Conservation (phyloP, 768 basidiomycete species). For the Serpula lacrymans region DNA sequence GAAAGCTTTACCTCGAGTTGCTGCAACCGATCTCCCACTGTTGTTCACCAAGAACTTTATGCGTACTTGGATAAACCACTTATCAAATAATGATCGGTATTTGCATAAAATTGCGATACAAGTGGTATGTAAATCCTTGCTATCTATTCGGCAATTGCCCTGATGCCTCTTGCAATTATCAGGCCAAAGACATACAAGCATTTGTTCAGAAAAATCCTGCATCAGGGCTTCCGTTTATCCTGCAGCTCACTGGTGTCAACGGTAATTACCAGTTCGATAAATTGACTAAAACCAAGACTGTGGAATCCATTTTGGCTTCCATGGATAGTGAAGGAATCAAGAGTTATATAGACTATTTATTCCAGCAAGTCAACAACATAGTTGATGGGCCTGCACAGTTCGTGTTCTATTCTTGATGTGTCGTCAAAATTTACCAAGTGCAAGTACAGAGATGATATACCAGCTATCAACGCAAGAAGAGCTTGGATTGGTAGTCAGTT, state of each 20-base stretch:
- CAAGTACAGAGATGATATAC: constrained; percentile 12
- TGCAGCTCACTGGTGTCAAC: constrained; percentile 79
- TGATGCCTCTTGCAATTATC: constrained; percentile 4
- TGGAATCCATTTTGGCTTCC: constrained; percentile 76
- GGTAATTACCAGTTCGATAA: constrained; percentile 89
- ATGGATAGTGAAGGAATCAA: constrained; percentile 74
- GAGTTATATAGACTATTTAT: constrained; percentile 70
- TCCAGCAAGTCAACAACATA: constrained; percentile 58
- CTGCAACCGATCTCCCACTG: constrained; percentile 68
- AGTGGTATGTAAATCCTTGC: constrained; percentile 49
- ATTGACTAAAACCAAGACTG: constrained; percentile 88
- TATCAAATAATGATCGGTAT: constrained; percentile 84
- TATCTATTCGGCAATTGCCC: neutral
- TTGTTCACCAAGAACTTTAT: constrained; percentile 94
- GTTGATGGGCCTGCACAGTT: constrained; percentile 41
- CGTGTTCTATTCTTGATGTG: constrained; percentile 11
- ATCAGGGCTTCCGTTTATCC: constrained; percentile 79
- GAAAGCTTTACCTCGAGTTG: constrained; percentile 67
- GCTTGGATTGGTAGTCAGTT: constrained; percentile 89
- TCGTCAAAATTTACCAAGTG: constrained; percentile 3
- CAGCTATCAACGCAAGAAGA: constrained; percentile 52
- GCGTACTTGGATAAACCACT: constrained; percentile 95
- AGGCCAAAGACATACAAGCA: constrained; percentile 75
- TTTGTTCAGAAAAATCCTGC: constrained; percentile 74
- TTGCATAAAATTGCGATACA: constrained; percentile 85